Percentiles rank a stretch among this genome's conserved stretches.
Evolutionary conservation across 345 rosid genomes (phyloP).

Genomic region (Raphanus sativus): DNA sequence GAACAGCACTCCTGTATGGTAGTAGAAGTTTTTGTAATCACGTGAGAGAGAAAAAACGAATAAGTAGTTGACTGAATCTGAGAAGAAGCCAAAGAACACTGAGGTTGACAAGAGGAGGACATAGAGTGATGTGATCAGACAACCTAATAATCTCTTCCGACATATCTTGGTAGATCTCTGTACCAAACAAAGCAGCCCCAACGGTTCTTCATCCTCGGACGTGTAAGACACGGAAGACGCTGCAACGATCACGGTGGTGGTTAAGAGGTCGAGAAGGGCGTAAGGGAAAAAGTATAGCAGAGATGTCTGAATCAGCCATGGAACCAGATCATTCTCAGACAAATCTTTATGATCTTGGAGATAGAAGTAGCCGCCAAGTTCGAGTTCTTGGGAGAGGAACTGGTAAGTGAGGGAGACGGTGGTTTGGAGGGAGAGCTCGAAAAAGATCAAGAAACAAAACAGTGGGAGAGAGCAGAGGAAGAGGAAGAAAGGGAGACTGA

Average conservation of each 20-base stretch:
- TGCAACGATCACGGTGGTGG: constrained; percentile 34
- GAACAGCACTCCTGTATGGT: background rate
- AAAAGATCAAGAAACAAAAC: constrained; percentile 38
- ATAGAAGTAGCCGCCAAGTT: background rate
- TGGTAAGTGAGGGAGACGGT: constrained; percentile 6
- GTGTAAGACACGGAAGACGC: constrained; percentile 35
- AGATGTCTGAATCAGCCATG: constrained; percentile 20
- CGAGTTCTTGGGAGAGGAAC: background rate
- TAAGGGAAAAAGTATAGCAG: constrained; percentile 16
- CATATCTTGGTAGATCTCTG: constrained; percentile 15
- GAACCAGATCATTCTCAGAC: constrained; percentile 10
- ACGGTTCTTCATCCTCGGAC: constrained; percentile 24
- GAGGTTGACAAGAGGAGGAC: constrained; percentile 36
- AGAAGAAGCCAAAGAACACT: constrained; percentile 35
- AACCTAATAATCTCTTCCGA: constrained; percentile 36
- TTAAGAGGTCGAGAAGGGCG: constrained; percentile 40
- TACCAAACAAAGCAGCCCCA: constrained; percentile 15
- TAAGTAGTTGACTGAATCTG: constrained; percentile 12
- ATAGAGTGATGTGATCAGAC: constrained; percentile 45
- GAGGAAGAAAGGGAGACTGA: constrained; percentile 26
- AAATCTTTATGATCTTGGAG: background rate
- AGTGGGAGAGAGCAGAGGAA: constrained; percentile 38
- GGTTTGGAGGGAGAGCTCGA: constrained; percentile 32
- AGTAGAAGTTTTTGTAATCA: background rate
- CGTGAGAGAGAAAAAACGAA: background rate